These are phyloP conservation scores for Quercus rubra DNA, from an alignment of 306 rosid species.

Conservation along the genomic window DNA sequence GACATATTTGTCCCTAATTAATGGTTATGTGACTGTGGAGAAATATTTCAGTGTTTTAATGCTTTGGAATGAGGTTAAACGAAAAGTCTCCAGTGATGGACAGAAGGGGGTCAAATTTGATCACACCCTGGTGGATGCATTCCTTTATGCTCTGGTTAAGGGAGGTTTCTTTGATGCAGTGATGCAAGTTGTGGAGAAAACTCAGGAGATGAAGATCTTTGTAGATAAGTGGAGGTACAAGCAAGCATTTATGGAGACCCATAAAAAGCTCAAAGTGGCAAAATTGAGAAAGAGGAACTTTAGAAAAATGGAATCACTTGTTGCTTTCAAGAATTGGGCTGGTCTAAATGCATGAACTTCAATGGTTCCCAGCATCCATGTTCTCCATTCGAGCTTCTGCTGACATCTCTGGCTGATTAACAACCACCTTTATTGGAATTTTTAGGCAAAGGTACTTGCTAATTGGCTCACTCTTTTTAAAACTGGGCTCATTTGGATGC, in stretches of 20 bases:
- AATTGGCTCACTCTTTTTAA: conserved; percentile 10
- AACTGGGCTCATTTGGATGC: conserved; percentile 3
- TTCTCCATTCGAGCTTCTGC: conserved; percentile 7
- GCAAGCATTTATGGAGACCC: conserved; percentile 96
- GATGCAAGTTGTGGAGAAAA: conserved; percentile 94
- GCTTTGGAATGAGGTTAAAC: conserved; percentile 88
- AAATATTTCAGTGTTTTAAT: conserved; percentile 79
- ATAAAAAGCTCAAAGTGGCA: conserved; percentile 79
- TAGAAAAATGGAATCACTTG: conserved; percentile 77
- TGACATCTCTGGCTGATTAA: background rate
- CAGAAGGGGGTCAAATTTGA: conserved; percentile 67
- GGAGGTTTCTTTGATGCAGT: conserved; percentile 97
- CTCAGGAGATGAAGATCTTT: conserved; percentile 77
- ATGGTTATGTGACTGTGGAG: conserved; percentile 74
- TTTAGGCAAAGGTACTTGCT: conserved; percentile 11
- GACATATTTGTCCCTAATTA: conserved; percentile 78
- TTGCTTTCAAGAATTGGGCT: conserved; percentile 97
- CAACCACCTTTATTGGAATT: conserved; percentile 13
- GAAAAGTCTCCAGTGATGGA: conserved; percentile 56
- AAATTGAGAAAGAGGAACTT: conserved; percentile 69
- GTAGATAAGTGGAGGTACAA: conserved; percentile 98
- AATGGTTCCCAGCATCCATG: conserved; percentile 1
- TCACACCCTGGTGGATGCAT: conserved; percentile 76
- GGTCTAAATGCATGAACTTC: conserved; percentile 66
- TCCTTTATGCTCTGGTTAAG: conserved; percentile 83